phyloP scores from a whole-genome alignment of 257 asterid species.

The Solanum etuberosum region DNA sequence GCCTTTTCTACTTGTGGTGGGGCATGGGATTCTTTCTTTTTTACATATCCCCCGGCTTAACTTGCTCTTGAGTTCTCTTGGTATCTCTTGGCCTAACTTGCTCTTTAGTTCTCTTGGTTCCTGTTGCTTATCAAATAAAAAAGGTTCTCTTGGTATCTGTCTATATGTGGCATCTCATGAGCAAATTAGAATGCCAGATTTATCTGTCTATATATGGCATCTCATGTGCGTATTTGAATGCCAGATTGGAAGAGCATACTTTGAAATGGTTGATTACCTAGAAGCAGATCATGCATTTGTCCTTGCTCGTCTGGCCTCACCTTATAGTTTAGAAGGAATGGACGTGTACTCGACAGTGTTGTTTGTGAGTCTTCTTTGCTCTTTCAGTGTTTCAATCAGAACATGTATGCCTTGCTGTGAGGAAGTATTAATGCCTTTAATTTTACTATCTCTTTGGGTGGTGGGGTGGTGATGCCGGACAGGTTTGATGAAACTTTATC shows the following conservation, averaged over 20 bases:
- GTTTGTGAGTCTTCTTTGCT: slow-evolving; percentile 53
- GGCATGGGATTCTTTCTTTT: background rate
- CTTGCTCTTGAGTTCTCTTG: background rate
- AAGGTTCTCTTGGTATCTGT: background rate
- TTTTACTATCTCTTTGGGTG: background rate
- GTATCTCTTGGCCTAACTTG: background rate
- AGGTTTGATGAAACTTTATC: background rate
- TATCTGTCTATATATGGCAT: slow-evolving; percentile 10
- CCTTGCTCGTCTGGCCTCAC: slow-evolving; percentile 75
- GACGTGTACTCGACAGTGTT: slow-evolving; percentile 85
- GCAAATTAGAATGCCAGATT: background rate
- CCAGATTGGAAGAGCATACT: slow-evolving; percentile 86
- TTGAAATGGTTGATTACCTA: slow-evolving; percentile 87
- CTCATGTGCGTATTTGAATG: slow-evolving; percentile 10
- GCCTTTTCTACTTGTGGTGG: background rate
- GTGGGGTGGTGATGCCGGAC: background rate
- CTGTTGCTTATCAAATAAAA: background rate
- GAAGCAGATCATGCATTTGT: slow-evolving; percentile 92
- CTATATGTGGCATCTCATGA: background rate
- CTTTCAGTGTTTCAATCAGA: slow-evolving; percentile 1
- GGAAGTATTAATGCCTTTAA: background rate
- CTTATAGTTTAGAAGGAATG: slow-evolving; percentile 90
- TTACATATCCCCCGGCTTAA: background rate
- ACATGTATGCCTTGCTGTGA: background rate
- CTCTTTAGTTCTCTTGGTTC: background rate